Evolutionary conservation across 1,139 yeast species (phyloP).

Genomic region (Yamadazyma blattariae): DNA sequence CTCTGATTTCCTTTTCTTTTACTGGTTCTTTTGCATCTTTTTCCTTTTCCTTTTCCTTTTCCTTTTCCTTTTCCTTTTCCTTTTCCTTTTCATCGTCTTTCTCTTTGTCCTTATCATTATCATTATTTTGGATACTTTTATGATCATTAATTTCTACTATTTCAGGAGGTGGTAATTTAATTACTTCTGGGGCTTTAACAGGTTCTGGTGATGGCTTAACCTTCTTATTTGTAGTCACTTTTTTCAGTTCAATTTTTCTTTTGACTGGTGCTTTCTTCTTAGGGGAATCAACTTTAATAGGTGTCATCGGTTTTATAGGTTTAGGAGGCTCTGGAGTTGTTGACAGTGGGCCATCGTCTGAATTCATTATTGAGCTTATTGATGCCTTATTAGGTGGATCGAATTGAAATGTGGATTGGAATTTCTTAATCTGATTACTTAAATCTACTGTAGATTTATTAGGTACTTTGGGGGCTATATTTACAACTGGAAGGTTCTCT

Average conservation of each 20-base stretch:
- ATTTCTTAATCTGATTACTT: slow-evolving; percentile 11
- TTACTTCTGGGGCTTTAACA: slow-evolving; percentile 11
- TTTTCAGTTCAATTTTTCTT: slow-evolving; percentile 12
- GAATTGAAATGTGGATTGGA: slow-evolving; percentile 30
- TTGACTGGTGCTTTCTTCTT: slow-evolving; percentile 14
- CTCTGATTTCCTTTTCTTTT: slow-evolving; percentile 17
- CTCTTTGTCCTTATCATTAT: slow-evolving; percentile 3
- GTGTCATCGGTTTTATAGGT: background rate
- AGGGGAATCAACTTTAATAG: slow-evolving; percentile 3
- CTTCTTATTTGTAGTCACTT: slow-evolving; percentile 13
- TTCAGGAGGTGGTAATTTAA: slow-evolving; percentile 15
- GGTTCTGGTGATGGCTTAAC: slow-evolving; percentile 14
- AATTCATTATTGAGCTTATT: slow-evolving; percentile 36
- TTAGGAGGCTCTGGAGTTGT: background rate
- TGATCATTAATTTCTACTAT: slow-evolving; percentile 9
- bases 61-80: slow-evolving; percentile 2
- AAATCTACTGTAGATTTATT: background rate
- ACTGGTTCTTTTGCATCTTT: slow-evolving; percentile 14
- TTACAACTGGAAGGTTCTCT: background rate
- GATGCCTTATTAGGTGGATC: slow-evolving; percentile 25
- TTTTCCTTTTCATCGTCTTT: slow-evolving; percentile 4
- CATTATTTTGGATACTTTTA: background rate
- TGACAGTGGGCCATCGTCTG: slow-evolving; percentile 19
- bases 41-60: slow-evolving; percentile 9
- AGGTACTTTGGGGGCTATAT: background rate